Conservation (phyloP, 163 green algal genomes). For the Scenedesmus sp. region DNA sequence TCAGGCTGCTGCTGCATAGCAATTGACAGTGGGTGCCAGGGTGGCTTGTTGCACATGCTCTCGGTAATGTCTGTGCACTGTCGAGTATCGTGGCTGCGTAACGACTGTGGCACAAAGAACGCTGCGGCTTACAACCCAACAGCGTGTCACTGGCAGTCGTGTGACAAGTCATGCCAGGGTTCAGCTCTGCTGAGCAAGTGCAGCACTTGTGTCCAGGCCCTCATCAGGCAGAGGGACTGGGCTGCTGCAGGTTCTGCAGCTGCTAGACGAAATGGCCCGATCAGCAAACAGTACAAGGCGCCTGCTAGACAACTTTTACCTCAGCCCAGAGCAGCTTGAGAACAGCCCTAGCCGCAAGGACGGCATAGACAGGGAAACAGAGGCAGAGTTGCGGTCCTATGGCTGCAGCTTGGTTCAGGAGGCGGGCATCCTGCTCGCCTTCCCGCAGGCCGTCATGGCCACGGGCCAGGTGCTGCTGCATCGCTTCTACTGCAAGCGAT, state of each 20-base stretch:
- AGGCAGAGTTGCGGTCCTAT: conserved; percentile 83
- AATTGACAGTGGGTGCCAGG: too few species aligned
- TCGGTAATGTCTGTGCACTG: too few species aligned
- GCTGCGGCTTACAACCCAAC: neutral
- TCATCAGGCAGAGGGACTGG: neutral
- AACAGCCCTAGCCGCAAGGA: conserved; percentile 81
- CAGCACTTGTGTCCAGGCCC: neutral
- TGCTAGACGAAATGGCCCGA: conserved; percentile 5
- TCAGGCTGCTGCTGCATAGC: too few species aligned
- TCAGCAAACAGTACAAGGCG: conserved; percentile 15
- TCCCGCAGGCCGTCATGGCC: conserved; percentile 88
- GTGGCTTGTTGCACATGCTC: too few species aligned
- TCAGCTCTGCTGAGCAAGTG: neutral
- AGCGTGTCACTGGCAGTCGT: neutral
- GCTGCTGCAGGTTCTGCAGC: neutral
- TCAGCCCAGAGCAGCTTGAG: conserved; percentile 83
- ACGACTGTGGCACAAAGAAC: neutral
- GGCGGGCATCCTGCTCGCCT: conserved; percentile 73
- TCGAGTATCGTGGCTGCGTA: too few species aligned
- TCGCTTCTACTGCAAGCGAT: conserved; percentile 96
- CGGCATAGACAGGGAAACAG: conserved; percentile 84
- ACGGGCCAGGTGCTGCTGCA: conserved; percentile 96
- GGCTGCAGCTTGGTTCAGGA: conserved; percentile 90
- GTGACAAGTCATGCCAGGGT: neutral
- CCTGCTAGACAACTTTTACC: conserved; percentile 86